A percentile compares a stretch with the other conserved stretches of the same genome.
These are phyloP conservation scores for Cymbidium sinense DNA, from an alignment of 106 monocot species.

Conservation along the genomic window DNA sequence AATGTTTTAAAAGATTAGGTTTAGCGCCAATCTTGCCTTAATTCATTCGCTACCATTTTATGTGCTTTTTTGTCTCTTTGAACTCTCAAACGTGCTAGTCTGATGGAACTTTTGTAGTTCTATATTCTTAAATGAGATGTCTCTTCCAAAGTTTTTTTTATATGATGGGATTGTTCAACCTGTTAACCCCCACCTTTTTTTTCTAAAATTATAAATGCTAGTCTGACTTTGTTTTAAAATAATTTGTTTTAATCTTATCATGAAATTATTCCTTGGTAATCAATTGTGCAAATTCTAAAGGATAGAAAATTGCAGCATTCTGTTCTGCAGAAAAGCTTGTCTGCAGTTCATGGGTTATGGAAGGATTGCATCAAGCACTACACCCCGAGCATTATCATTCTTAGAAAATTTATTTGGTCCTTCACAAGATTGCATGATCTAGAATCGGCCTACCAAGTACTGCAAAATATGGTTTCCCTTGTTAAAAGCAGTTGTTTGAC, in stretches of 20 bases:
- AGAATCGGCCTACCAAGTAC: conserved; percentile 35
- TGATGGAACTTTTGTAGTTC: neutral
- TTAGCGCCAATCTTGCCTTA: neutral
- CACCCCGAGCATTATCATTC: conserved; percentile 44
- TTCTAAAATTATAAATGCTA: neutral
- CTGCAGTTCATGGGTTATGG: conserved; percentile 52
- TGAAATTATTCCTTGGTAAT: neutral
- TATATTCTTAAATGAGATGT: neutral
- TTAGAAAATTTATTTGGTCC: conserved; percentile 54
- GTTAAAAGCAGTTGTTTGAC: conserved; percentile 14
- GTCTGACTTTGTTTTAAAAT: neutral
- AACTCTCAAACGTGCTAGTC: neutral
- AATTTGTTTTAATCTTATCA: too few species aligned
- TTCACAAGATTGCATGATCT: conserved; percentile 43
- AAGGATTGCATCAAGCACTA: conserved; percentile 55
- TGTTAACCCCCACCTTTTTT: neutral
- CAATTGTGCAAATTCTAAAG: neutral
- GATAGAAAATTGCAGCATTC: conserved; percentile 40
- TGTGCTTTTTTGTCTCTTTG: neutral
- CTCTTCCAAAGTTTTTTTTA: neutral
- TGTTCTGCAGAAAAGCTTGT: conserved; percentile 51
- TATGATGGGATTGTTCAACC: neutral
- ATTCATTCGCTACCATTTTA: neutral
- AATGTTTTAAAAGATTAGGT: neutral
- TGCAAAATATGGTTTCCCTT: conserved; percentile 47